Evolutionary conservation across 768 basidiomycete species (phyloP).

Genomic region (Psilocybe azurescens): DNA sequence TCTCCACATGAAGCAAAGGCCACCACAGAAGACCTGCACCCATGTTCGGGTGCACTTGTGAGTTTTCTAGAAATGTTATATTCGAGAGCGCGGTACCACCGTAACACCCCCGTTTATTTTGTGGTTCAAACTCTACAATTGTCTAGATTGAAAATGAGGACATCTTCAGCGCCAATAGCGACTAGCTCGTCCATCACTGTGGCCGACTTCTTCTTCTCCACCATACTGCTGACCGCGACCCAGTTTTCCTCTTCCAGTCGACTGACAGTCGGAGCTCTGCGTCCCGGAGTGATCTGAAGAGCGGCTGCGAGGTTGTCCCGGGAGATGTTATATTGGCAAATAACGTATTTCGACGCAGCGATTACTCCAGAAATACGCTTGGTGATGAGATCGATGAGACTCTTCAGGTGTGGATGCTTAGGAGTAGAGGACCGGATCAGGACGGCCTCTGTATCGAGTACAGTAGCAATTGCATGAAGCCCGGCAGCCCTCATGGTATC

Average conservation of each 20-base stretch:
- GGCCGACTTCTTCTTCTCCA: constrained; percentile 81
- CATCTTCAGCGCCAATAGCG: constrained; percentile 85
- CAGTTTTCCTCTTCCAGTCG: constrained; percentile 84
- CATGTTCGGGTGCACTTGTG: not conserved
- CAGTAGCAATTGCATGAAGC: constrained; percentile 88
- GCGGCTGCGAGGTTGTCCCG: constrained; percentile 67
- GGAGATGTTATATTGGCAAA: constrained; percentile 92
- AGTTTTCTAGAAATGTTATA: not conserved
- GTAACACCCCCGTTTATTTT: constrained; percentile 12
- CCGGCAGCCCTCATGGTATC: constrained; percentile 99
- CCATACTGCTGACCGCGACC: constrained; percentile 94
- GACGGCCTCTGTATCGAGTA: constrained; percentile 86
- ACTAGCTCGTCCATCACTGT: constrained; percentile 89
- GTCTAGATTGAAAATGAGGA: constrained; percentile 87
- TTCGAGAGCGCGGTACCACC: not conserved
- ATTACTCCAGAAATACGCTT: constrained; percentile 92
- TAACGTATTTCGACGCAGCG: constrained; percentile 84
- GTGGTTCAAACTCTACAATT: constrained; percentile 84
- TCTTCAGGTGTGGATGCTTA: constrained; percentile 65
- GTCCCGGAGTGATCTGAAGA: constrained; percentile 81
- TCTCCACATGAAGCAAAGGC: not conserved
- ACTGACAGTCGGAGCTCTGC: constrained; percentile 87
- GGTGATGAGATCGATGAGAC: constrained; percentile 80
- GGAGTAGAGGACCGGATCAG: constrained; percentile 80
- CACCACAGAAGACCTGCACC: not conserved